phyloP scores from a whole-genome alignment of 805 yeast genomes.

The Candida berthetii region DNA sequence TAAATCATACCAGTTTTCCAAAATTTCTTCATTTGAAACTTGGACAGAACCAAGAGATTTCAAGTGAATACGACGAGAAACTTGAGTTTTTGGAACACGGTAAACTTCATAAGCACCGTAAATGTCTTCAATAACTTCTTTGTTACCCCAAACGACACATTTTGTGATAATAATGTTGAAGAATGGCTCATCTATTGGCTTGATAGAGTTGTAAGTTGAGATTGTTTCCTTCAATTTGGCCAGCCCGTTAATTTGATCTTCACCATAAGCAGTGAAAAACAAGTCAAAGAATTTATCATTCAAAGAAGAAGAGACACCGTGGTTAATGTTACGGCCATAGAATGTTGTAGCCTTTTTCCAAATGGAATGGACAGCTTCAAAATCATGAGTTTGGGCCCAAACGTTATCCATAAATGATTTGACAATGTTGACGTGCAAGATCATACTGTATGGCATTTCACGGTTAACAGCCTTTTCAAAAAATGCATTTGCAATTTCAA shows the following conservation, averaged over 20 bases:
- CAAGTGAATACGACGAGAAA: slow-evolving; percentile 64
- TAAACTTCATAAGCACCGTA: slow-evolving; percentile 53
- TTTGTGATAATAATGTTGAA: slow-evolving; percentile 70
- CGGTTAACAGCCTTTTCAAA: slow-evolving; percentile 65
- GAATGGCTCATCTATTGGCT: slow-evolving; percentile 71
- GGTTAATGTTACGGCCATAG: slow-evolving; percentile 53
- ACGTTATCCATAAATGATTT: slow-evolving; percentile 58
- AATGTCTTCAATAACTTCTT: slow-evolving; percentile 57
- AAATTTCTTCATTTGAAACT: slow-evolving; percentile 46
- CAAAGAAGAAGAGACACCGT: slow-evolving; percentile 66
- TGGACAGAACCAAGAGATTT: slow-evolving; percentile 67
- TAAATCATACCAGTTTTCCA: slow-evolving; percentile 49
- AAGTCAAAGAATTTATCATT: slow-evolving; percentile 63
- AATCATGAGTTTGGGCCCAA: slow-evolving; percentile 48
- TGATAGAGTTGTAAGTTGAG: slow-evolving; percentile 45
- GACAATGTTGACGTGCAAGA: slow-evolving; percentile 68
- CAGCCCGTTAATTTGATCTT: slow-evolving; percentile 48
- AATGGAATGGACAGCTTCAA: slow-evolving; percentile 49
- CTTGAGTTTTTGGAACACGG: slow-evolving; percentile 55
- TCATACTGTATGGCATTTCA: slow-evolving; percentile 68
- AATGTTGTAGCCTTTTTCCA: slow-evolving; percentile 59
- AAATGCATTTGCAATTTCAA: slow-evolving; percentile 64
- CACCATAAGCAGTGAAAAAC: slow-evolving; percentile 53
- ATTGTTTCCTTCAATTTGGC: slow-evolving; percentile 50
- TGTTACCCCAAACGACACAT: slow-evolving; percentile 61